These are phyloP conservation scores for Aureobasidium mangrovei DNA, from an alignment of 2,329 filamentous ascomycete species.

Conservation along the genomic window DNA sequence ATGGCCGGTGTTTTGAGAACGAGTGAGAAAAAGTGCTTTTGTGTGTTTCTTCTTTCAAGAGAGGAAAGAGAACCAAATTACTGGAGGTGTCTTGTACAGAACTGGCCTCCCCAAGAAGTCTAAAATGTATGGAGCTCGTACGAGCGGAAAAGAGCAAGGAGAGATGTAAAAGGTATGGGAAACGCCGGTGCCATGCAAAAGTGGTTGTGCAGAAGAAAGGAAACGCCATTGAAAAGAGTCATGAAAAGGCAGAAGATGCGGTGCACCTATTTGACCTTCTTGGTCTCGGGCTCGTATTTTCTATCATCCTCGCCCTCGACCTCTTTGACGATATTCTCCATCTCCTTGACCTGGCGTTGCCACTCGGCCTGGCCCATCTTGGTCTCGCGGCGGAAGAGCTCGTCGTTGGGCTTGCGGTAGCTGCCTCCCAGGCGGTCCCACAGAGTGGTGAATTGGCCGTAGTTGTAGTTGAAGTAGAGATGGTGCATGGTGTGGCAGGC, in stretches of 20 bases:
- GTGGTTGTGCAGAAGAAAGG: background rate
- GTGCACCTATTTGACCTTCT: constrained; percentile 31
- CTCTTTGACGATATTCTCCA: constrained; percentile 66
- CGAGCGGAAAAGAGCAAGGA: no score
- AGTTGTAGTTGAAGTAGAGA: constrained; percentile 81
- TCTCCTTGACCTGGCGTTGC: constrained; percentile 66
- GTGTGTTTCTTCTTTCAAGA: no score
- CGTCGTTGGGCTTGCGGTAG: constrained; percentile 76
- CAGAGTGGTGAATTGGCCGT: constrained; percentile 85
- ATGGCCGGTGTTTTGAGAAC: no score
- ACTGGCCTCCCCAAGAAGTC: no score
- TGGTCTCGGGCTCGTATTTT: constrained; percentile 32
- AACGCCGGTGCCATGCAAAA: no score
- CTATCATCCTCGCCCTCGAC: constrained; percentile 53
- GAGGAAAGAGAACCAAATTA: no score
- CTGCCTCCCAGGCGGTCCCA: constrained; percentile 85
- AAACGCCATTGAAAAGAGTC: constrained; percentile 1
- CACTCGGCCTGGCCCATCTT: constrained; percentile 79
- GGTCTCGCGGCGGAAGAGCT: constrained; percentile 73
- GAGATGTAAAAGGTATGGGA: no score
- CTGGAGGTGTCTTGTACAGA: no score
- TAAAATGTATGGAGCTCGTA: no score
- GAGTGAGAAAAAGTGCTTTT: no score
- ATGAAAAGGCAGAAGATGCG: background rate
- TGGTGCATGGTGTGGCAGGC: constrained; percentile 94